These are phyloP conservation scores for Hysterium pulicare DNA, from an alignment of 2,329 filamentous ascomycete species.

Conservation along the genomic window DNA sequence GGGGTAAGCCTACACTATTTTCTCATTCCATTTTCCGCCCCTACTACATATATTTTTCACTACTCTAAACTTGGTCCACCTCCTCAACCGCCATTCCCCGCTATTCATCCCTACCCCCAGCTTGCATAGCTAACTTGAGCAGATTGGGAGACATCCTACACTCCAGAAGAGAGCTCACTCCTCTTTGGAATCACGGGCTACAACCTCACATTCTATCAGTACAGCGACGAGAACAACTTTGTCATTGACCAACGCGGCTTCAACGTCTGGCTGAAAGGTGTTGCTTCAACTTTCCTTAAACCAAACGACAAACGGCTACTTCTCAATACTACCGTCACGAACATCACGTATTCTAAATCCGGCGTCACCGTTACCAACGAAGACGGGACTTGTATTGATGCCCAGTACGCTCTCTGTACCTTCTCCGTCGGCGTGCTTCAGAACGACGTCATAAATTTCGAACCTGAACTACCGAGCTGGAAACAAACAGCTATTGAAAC, in stretches of 20 bases:
- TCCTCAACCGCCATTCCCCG: not conserved
- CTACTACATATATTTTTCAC: too few species aligned
- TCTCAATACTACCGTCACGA: conserved; percentile 56
- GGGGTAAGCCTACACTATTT: conserved; percentile 16
- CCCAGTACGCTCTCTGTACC: conserved; percentile 63
- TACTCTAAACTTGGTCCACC: too few species aligned
- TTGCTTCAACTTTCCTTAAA: conserved; percentile 57
- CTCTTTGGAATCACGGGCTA: conserved; percentile 55
- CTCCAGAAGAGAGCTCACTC: conserved; percentile 56
- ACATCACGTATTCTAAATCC: conserved; percentile 51
- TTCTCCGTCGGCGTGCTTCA: conserved; percentile 69
- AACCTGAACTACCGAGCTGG: conserved; percentile 59
- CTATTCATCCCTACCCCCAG: not conserved
- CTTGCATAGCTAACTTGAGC: conserved; percentile 3
- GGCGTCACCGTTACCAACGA: conserved; percentile 54
- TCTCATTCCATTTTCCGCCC: too few species aligned
- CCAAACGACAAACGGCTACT: conserved; percentile 55
- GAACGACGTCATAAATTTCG: conserved; percentile 56
- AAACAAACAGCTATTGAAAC: conserved; percentile 62
- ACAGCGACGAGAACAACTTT: conserved; percentile 59
- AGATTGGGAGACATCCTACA: conserved; percentile 59
- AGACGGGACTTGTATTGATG: conserved; percentile 56
- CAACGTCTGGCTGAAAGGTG: conserved; percentile 54
- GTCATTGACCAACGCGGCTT: conserved; percentile 62
- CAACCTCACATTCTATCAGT: conserved; percentile 63